phyloP scores from a whole-genome alignment of 495 filamentous ascomycete species.

The Aspergillus saccharolyticus region DNA sequence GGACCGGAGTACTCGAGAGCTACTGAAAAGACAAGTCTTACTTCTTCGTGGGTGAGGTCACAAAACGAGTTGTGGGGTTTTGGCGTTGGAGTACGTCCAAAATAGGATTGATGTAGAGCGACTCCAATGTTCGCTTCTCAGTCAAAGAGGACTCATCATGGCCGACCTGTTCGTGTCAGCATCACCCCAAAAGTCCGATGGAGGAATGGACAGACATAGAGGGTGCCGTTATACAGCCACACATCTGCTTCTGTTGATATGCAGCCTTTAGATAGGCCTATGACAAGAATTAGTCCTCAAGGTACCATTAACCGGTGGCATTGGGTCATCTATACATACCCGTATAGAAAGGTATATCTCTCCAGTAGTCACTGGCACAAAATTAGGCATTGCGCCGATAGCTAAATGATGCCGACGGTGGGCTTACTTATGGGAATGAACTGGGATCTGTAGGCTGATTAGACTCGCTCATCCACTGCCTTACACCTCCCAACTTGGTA shows the following conservation, averaged over 20 bases:
- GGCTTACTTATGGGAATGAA: slow-evolving; percentile 42
- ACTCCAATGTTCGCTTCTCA: slow-evolving; percentile 46
- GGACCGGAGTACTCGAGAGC: neutral
- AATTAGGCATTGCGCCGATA: slow-evolving; percentile 8
- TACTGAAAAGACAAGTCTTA: slow-evolving; percentile 12
- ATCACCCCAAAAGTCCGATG: neutral
- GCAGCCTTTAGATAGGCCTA: slow-evolving; percentile 54
- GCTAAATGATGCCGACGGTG: neutral
- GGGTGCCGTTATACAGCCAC: slow-evolving; percentile 68
- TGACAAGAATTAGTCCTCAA: slow-evolving; percentile 1
- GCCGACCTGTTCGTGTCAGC: slow-evolving; percentile 39
- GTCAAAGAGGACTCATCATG: slow-evolving; percentile 49
- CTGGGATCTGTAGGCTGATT: slow-evolving; percentile 35
- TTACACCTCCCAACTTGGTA: neutral
- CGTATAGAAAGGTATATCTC: slow-evolving; percentile 46
- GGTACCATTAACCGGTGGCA: neutral
- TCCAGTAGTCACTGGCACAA: slow-evolving; percentile 39
- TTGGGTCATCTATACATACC: slow-evolving; percentile 21
- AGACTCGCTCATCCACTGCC: neutral
- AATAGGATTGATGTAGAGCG: slow-evolving; percentile 55
- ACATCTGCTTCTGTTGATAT: slow-evolving; percentile 80
- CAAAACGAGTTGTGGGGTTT: slow-evolving; percentile 37
- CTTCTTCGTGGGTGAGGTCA: slow-evolving; percentile 37
- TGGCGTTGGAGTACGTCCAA: slow-evolving; percentile 47
- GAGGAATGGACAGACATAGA: slow-evolving; percentile 39